phyloP scores from a whole-genome alignment of 176 grass and related monocot genomes.

The Eragrostis curvula region DNA sequence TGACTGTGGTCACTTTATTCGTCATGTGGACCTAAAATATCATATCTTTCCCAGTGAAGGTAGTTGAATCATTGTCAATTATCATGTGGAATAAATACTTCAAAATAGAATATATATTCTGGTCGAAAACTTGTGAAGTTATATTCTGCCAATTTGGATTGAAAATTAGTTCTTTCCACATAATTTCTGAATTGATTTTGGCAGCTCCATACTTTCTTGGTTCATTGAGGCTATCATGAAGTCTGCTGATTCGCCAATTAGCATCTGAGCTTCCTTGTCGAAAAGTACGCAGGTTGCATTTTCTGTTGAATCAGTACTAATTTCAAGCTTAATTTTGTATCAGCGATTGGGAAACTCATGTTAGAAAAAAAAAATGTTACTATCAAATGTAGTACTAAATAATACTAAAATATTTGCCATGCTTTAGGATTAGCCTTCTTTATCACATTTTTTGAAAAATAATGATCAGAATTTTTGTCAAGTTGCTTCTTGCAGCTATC shows the following conservation, averaged over 20 bases:
- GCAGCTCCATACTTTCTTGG: not conserved
- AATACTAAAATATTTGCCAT: not conserved
- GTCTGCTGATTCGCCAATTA: not conserved
- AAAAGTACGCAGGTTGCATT: not conserved
- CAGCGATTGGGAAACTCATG: not conserved
- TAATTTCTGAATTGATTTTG: not conserved
- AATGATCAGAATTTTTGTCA: not conserved
- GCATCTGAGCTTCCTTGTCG: not conserved
- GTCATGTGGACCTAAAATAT: no score
- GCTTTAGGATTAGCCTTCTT: not conserved
- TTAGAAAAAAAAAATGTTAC: not conserved
- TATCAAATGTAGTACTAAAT: not conserved
- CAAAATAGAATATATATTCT: conserved; percentile 18
- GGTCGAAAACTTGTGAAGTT: not conserved
- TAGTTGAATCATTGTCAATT: not conserved
- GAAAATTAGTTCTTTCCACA: not conserved
- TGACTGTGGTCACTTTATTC: no score
- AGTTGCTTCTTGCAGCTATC: conserved; percentile 18
- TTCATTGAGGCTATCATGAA: not conserved
- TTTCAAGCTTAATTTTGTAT: conserved; percentile 21
- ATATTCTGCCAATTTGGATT: not conserved
- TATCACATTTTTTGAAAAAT: not conserved
- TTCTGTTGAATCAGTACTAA: not conserved
- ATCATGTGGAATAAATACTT: not conserved
- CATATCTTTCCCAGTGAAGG: no score